Evolutionary conservation across 106 monocot species (phyloP).

Genomic region (Dioscorea zingiberensis): DNA sequence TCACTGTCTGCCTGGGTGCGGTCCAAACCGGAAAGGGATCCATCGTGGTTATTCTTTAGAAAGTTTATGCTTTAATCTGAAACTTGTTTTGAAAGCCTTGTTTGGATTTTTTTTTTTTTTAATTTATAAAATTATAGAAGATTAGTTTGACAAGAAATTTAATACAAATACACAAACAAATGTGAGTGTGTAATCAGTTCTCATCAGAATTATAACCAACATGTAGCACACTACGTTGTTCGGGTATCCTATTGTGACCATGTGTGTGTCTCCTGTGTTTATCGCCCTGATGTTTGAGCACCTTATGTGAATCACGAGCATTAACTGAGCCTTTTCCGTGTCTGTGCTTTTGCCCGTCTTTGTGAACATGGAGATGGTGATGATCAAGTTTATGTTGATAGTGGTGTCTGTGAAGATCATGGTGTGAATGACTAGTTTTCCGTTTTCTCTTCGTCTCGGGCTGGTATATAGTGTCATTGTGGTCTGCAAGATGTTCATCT

Average conservation of each 20-base stretch:
- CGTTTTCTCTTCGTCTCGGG: slow-evolving; percentile 9
- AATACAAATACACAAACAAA: no score
- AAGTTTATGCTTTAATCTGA: no score
- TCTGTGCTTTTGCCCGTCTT: slow-evolving; percentile 27
- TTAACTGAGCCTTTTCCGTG: slow-evolving; percentile 8
- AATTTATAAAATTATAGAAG: no score
- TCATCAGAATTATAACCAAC: no score
- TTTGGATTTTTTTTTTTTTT: no score
- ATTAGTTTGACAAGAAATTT: no score
- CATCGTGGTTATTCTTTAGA: no score
- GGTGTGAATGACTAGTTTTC: slow-evolving; percentile 11
- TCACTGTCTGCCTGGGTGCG: no score
- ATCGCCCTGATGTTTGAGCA: background rate
- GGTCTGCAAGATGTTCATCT: slow-evolving; percentile 12
- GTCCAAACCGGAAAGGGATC: no score
- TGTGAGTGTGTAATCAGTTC: no score
- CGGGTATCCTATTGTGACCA: background rate
- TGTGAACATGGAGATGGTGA: slow-evolving; percentile 15
- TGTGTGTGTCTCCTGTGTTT: slow-evolving; percentile 12
- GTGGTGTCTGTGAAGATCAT: slow-evolving; percentile 15
- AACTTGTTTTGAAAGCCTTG: no score
- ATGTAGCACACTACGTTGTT: no score
- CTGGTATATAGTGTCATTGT: background rate
- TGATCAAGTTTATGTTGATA: slow-evolving; percentile 13
- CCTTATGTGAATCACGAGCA: background rate